Evolutionary conservation across 805 yeast genomes (phyloP).

Genomic region (Yarrowia porcina): DNA sequence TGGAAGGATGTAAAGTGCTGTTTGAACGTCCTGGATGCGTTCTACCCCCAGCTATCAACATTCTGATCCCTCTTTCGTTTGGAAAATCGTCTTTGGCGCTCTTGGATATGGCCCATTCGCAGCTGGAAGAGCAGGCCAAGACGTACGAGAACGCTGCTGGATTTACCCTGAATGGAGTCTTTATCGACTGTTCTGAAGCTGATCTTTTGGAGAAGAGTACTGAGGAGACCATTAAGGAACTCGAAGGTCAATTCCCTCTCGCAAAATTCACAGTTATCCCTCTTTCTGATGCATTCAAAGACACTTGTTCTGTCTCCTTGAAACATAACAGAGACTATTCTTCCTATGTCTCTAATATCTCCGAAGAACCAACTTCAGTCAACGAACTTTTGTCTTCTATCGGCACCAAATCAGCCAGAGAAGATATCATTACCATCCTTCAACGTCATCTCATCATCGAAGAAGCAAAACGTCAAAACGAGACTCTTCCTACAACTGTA

Average conservation of each 20-base stretch:
- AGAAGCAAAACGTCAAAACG: not conserved
- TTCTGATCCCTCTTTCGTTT: conserved; percentile 62
- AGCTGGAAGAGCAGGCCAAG: conserved; percentile 59
- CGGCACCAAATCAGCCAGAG: conserved; percentile 52
- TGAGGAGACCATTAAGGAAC: conserved; percentile 27
- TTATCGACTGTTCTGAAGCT: conserved; percentile 39
- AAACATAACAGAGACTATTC: conserved; percentile 17
- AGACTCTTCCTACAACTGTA: conserved; percentile 35
- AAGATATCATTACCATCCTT: conserved; percentile 56
- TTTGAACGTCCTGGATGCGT: conserved; percentile 42
- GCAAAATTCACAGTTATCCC: conserved; percentile 25
- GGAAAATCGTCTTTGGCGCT: conserved; percentile 66
- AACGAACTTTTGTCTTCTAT: conserved; percentile 43
- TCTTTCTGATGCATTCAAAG: not conserved
- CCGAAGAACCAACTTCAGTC: conserved; percentile 35
- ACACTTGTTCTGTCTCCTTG: not conserved
- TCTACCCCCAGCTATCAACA: conserved; percentile 41
- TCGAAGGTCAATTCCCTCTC: conserved; percentile 30
- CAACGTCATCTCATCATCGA: conserved; percentile 38
- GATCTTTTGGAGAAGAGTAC: conserved; percentile 18
- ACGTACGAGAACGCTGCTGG: conserved; percentile 67
- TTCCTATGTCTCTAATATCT: not conserved
- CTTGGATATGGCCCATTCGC: conserved; percentile 60
- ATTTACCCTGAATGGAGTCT: conserved; percentile 54
- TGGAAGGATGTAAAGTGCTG: conserved; percentile 75